A percentile compares a stretch with the other conserved stretches of the same genome.
phyloP scores from a whole-genome alignment of 805 yeast genomes.

The Barnettozyma populi region DNA sequence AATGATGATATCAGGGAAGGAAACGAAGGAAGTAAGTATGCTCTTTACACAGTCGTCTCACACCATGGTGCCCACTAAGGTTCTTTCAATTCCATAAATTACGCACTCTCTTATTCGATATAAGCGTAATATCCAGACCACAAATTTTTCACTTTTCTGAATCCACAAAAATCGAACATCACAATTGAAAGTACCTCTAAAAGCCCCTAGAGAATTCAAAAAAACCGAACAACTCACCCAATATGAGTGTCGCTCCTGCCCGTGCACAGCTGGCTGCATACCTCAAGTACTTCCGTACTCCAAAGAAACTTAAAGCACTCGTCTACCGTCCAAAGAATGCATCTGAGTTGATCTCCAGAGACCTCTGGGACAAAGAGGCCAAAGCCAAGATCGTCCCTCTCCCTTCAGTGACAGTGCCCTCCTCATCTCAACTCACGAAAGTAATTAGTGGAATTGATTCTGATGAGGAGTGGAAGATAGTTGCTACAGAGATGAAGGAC shows the following conservation, averaged over 20 bases:
- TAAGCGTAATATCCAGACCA: not conserved
- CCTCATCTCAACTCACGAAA: slow-evolving; percentile 22
- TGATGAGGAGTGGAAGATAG: slow-evolving; percentile 16
- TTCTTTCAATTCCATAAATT: not conserved
- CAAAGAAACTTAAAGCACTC: slow-evolving; percentile 30
- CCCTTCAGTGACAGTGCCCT: slow-evolving; percentile 27
- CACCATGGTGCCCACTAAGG: too few species aligned
- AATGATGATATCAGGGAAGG: too few species aligned
- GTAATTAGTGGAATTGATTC: slow-evolving; percentile 21
- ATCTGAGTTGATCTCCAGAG: slow-evolving; percentile 32
- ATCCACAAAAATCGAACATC: not conserved
- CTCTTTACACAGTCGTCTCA: too few species aligned
- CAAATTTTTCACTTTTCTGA: slow-evolving; percentile 1
- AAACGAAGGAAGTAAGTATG: too few species aligned
- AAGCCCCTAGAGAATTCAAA: not conserved
- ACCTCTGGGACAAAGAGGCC: slow-evolving; percentile 32
- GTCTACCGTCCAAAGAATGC: slow-evolving; percentile 38
- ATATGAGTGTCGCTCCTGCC: slow-evolving; percentile 10
- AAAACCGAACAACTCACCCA: not conserved
- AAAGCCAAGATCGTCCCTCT: slow-evolving; percentile 30
- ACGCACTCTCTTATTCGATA: not conserved
- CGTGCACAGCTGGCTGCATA: slow-evolving; percentile 27
- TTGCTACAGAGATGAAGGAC: slow-evolving; percentile 12
- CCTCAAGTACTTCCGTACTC: slow-evolving; percentile 30
- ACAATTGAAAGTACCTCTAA: not conserved